Base-by-base conservation (phyloP, 352 stramenopile species). In the Aphanomyces cochlioides region DNA sequence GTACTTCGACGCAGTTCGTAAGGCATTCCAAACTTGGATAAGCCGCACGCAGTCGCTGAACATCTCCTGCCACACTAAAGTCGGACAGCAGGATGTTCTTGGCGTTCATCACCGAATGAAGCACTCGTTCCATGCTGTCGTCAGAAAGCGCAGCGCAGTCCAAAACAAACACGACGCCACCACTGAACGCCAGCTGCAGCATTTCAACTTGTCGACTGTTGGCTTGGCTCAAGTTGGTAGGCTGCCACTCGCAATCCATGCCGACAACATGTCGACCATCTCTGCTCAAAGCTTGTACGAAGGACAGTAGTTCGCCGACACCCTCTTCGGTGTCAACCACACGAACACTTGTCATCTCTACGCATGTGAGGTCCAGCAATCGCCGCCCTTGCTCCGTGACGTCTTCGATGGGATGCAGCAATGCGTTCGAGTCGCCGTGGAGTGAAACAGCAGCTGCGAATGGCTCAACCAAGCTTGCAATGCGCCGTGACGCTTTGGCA, bases 241-340 rank as follows among this genome's bases (percentile, higher is more conserved):
- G 64, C 47, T 45, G 64, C 64, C 64, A 70, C 54, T 70, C 64
- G 64, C 64, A 70, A 41, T 70, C 64, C 6, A 60, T 19, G 7
- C 64, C 64, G 17, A 70, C 40, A 10, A 70, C 36, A n/a, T 61
- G n/a, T 28, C 28, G 28, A 2, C 28, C 28, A 28, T 28, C 28
- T 28, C 28, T 28, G 28, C 28, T 28, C 28, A 28, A 28, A 28
- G 28, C 28, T 28, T 28, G 28, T 28, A 28, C 28, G 28, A 28
- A 28, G 2, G 28, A 28, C 28, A 28, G 28, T 28, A 28, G 28
- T 28, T 28, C 28, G 28, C 28, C 28, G 2, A 2, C 28, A 28
- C 28, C 28, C 28, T 28, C 28, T 28, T 28, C 28, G 28, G 28
- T 28, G 28, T 28, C 28, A 28, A 28, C 28, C 28, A 28, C 28